Evolutionary conservation across 1,284 basidiomycete species (phyloP), one percentile per base, ranked within the genome.

Genomic region (Leccinum solheimii): DNA sequence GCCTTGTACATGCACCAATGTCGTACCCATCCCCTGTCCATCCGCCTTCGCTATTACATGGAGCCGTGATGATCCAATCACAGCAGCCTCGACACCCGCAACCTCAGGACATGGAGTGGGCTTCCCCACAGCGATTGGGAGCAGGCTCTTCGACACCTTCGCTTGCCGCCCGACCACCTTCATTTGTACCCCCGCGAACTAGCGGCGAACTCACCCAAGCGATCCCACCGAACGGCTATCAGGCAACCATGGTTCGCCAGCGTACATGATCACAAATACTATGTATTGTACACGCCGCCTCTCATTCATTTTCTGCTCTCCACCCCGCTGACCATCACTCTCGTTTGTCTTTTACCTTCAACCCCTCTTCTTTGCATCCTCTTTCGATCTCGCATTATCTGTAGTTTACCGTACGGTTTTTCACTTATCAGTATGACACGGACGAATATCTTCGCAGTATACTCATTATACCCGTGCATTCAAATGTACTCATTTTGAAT

Each of bases 111-210:
- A 78, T 80, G 45, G 84, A 87, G 32, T 87, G 85, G 84, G 66
- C 74, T 36, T 68, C 74, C 49, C 71, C 78, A 34, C 80, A 82
- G 49, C 81, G 82, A 50, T 74, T 82, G 36, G 75, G 73, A 55
- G 79, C 78, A 57, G 67, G 69, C 52, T 52, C 72, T 54, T 75
- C 78, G 45, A 78, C 76, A 63, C 75, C 78, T 59, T 74, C 79
- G 43, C 73, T 83, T 11, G 76, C 81, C 26, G 79, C 81, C 61
- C 80, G 87, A 56, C 86, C 88, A 23, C 76, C 79, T 43, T 88
- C 88, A 34, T 87, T 81, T 67, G 76, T 80, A 58, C 81, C 81
- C 57, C 69, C 77, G 56, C 78, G 83, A 68, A 70, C 77, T 26
- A 85, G 81, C 66, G 75, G 78, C 45, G 86, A 87, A 54, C 76